Conservation (phyloP, 202 grass and related monocot species). For the Setaria viridis region DNA sequence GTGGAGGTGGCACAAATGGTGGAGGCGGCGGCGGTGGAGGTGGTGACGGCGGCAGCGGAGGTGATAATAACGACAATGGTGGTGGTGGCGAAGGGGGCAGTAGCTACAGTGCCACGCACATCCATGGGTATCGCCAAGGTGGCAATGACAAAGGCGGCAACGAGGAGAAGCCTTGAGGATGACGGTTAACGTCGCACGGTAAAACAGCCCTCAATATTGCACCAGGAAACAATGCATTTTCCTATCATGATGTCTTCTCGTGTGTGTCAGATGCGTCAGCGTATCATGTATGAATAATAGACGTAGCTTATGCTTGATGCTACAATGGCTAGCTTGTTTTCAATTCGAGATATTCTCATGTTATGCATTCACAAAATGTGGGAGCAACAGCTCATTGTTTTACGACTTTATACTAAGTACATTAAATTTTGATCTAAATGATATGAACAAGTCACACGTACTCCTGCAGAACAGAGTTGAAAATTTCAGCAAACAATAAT, state of each 20-base stretch:
- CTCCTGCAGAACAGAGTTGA: background rate
- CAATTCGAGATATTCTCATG: background rate
- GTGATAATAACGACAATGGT: too few species aligned
- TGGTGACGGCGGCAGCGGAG: accelerated
- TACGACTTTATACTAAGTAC: background rate
- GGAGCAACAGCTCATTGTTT: background rate
- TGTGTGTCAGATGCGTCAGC: background rate
- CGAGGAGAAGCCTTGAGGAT: background rate
- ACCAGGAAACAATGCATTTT: background rate
- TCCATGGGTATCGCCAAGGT: background rate
- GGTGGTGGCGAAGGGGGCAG: background rate
- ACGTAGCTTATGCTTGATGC: background rate
- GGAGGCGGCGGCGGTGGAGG: accelerated
- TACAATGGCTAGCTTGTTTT: background rate
- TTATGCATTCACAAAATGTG: background rate
- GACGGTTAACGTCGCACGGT: background rate
- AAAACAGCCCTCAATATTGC: constrained; percentile 1
- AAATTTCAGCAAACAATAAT: background rate
- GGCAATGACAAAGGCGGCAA: background rate
- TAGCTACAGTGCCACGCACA: background rate
- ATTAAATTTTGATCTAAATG: background rate
- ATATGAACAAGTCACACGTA: too few species aligned
- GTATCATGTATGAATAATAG: constrained; percentile 12
- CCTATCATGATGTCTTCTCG: background rate
- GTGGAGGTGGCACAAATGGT: background rate